Evolutionary conservation across 2,329 filamentous ascomycete genomes (phyloP), one percentile per base, ranked within the genome.

Genomic region (Raffaelea ambrosiae): DNA sequence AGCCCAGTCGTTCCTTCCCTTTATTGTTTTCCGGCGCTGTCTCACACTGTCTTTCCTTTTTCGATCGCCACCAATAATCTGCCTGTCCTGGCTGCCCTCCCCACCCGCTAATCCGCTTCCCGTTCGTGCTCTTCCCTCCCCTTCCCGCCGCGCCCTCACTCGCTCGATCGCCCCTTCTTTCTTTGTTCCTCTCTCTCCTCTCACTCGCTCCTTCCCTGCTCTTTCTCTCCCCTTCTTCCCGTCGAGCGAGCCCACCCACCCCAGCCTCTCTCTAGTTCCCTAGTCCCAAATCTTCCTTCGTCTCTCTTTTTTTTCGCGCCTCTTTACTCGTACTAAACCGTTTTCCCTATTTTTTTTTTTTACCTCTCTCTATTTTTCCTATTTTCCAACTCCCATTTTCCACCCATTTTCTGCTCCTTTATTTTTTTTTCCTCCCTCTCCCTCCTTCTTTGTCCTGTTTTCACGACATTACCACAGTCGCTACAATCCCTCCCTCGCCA

Each of bases 21-120:
- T 38, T 16, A 16, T 38, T 19, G 14, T 38, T 38, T 38, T 38
- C 18, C 14, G 35, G 35, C 14, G 13, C 7, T 16, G 13, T 38
- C 18, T 38, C 14, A 38, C 18, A n/a, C 18, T 38, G 13, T 19
- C 35, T 38, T 38, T 40, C 33, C 21, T 46, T 44, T 46, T 42
- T 19, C 18, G 39, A 14, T 19, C 29, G 21, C 47, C 42, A 42
- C 47, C 47, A 49, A 49, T 45, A 49, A 44, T 49, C 47, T 49
- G 41, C 44, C 44, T 26, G 26, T 16, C 19, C 23, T 48, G 19
- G 20, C 18, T 41, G n/a, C 23, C 9, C 16, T 23, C 11, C 33
- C 26, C 14, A 21, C n/a, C 26, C 26, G 26, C 26, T 29, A 29
- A 29, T 18, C 29, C 31, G 16, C 13, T 38, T 22, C 16, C n/a